Conservation (phyloP, 257 asterid species). For the Solanum pennellii region DNA sequence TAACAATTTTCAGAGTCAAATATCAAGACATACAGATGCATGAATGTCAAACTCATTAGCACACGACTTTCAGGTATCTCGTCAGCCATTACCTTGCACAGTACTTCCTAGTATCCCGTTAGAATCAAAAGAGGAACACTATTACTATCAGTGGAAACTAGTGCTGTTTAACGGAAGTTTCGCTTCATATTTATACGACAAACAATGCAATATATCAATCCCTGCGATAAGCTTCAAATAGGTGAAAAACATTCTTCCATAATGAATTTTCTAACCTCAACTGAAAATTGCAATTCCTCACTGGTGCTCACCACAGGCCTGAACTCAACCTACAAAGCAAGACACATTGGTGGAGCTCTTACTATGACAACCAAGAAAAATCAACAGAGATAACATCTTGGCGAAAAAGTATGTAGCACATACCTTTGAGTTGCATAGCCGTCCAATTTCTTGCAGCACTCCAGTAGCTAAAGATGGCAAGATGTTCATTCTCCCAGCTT, state of each 20-base stretch:
- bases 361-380: too few relatives aligned
- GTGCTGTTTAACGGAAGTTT: background rate
- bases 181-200: background rate
- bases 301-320: too few relatives aligned
- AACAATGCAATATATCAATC: background rate
- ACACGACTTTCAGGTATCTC: background rate
- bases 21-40: background rate
- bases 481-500: conserved; percentile 39
- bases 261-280: conserved; percentile 24
- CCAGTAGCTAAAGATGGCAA: conserved; percentile 47
- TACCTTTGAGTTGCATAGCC: conserved; percentile 86
- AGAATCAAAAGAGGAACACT: background rate
- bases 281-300: too few relatives aligned
- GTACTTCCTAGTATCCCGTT: too few relatives aligned
- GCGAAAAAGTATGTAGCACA: background rate
- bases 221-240: background rate
- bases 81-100: too few relatives aligned
- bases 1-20: background rate
- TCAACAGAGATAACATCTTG: background rate
- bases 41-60: background rate
- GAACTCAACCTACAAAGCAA: too few relatives aligned
- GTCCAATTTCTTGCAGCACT: conserved; percentile 89
- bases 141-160: background rate
- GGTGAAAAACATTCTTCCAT: background rate
- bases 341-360: too few relatives aligned